Conservation (phyloP, 2,329 filamentous ascomycete genomes). For the Plectosphaerella plurivora region DNA sequence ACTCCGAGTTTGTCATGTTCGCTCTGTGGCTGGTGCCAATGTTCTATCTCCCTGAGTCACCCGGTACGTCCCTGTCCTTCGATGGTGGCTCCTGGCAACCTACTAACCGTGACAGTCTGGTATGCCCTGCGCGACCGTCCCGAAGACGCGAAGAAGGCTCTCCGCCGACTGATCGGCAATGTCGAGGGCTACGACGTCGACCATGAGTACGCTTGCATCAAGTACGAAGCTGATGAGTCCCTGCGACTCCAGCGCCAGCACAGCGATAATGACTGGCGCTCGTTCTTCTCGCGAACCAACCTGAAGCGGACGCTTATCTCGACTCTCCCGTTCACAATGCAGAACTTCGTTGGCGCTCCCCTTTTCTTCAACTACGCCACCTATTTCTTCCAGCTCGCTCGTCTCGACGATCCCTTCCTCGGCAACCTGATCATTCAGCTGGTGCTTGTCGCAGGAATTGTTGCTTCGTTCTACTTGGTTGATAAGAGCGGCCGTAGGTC, state of each 20-base stretch:
- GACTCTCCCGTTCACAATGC: slow-evolving; percentile 14
- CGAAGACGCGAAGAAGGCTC: slow-evolving; percentile 12
- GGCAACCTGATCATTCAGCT: slow-evolving; percentile 12
- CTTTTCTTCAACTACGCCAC: slow-evolving; percentile 16
- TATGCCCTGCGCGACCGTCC: background rate
- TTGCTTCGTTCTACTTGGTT: slow-evolving; percentile 12
- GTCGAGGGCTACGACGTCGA: slow-evolving; percentile 11
- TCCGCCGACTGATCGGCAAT: slow-evolving; percentile 2
- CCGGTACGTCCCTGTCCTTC: background rate
- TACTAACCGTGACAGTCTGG: background rate
- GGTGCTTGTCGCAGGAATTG: slow-evolving; percentile 9
- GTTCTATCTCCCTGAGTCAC: slow-evolving; percentile 3
- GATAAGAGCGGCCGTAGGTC: slow-evolving; percentile 37
- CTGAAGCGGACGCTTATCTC: slow-evolving; percentile 14
- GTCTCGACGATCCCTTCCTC: slow-evolving; percentile 15
- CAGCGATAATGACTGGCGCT: slow-evolving; percentile 1
- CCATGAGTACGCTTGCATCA: slow-evolving; percentile 14
- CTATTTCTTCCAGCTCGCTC: slow-evolving; percentile 17
- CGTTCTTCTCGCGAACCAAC: slow-evolving; percentile 7
- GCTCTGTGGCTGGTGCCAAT: slow-evolving; percentile 4
- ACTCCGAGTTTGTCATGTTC: slow-evolving; percentile 6
- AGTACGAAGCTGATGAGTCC: slow-evolving; percentile 11
- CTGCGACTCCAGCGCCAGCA: slow-evolving; percentile 5
- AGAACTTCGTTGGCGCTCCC: slow-evolving; percentile 16
- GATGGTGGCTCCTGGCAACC: too few species aligned